These are phyloP conservation scores for Bullera alba DNA, from an alignment of 768 basidiomycete species.

Conservation along the genomic window DNA sequence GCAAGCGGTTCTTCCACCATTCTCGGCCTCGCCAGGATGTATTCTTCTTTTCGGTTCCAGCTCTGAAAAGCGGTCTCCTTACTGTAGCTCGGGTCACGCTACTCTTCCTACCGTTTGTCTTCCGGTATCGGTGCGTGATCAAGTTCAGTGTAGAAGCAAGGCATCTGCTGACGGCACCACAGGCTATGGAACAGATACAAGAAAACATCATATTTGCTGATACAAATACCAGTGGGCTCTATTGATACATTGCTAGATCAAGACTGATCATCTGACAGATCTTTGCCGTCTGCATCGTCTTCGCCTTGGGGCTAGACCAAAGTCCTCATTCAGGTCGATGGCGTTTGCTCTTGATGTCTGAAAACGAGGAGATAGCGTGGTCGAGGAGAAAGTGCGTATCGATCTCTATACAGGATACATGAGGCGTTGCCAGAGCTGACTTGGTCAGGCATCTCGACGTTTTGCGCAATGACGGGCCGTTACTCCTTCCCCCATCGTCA, in stretches of 20 bases:
- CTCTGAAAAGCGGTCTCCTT: conserved; percentile 48
- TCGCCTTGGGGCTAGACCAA: conserved; percentile 50
- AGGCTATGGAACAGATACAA: conserved; percentile 48
- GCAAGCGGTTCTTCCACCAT: conserved; percentile 41
- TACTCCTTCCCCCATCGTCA: conserved; percentile 45
- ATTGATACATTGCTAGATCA: neutral
- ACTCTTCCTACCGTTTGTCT: conserved; percentile 37
- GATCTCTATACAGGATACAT: no score
- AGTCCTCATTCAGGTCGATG: conserved; percentile 47
- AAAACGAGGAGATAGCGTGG: conserved; percentile 50
- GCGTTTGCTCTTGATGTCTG: conserved; percentile 50
- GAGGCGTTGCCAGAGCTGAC: neutral
- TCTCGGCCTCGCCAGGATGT: conserved; percentile 43
- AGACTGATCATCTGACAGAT: conserved; percentile 39
- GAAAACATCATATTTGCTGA: conserved; percentile 42
- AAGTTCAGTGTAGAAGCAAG: neutral
- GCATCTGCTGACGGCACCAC: conserved; percentile 4
- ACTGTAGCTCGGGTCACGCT: conserved; percentile 46
- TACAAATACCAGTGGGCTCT: conserved; percentile 48
- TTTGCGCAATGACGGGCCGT: conserved; percentile 44
- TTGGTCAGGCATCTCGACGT: conserved; percentile 45
- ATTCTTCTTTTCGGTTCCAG: conserved; percentile 49
- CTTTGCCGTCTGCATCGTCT: conserved; percentile 47
- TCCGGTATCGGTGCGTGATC: conserved; percentile 30
- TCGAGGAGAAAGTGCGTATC: conserved; percentile 41